Conservation (phyloP, 306 rosid species). For the Prunus mongolica region DNA sequence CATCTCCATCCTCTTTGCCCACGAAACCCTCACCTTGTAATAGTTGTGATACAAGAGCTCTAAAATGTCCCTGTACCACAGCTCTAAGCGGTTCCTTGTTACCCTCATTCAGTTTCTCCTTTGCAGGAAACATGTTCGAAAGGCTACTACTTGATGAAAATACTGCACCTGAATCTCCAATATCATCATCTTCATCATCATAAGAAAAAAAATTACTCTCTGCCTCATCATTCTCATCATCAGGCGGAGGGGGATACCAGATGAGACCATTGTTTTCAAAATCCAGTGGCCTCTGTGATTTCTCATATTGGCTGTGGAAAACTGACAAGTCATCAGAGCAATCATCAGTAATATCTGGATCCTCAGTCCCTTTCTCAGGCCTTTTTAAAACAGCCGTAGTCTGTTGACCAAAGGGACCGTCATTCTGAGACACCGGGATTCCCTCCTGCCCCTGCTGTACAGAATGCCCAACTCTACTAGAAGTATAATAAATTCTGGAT, state of each 20-base stretch:
- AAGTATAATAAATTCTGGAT: slow-evolving; percentile 63
- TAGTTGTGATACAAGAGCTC: slow-evolving; percentile 89
- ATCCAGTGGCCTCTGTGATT: slow-evolving; percentile 66
- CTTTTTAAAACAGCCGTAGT: slow-evolving; percentile 60
- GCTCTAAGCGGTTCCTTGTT: slow-evolving; percentile 76
- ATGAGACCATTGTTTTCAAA: slow-evolving; percentile 78
- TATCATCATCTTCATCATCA: slow-evolving; percentile 87
- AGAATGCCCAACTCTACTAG: slow-evolving; percentile 48
- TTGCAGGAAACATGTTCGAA: slow-evolving; percentile 60
- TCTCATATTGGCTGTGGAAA: slow-evolving; percentile 43
- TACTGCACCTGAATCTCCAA: slow-evolving; percentile 76
- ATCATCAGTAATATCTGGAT: slow-evolving; percentile 54
- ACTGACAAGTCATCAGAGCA: slow-evolving; percentile 64
- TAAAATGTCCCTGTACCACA: slow-evolving; percentile 85
- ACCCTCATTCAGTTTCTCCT: slow-evolving; percentile 65
- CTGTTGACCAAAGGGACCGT: slow-evolving; percentile 46
- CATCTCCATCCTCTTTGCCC: slow-evolving; percentile 53
- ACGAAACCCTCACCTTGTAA: slow-evolving; percentile 75
- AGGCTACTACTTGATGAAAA: slow-evolving; percentile 77
- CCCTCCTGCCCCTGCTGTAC: slow-evolving; percentile 60
- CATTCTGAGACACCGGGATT: slow-evolving; percentile 36
- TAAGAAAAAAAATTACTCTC: slow-evolving; percentile 63
- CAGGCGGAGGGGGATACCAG: slow-evolving; percentile 93
- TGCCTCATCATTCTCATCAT: slow-evolving; percentile 58
- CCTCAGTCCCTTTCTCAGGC: slow-evolving; percentile 53